Evolutionary conservation across 2,329 filamentous ascomycete genomes (phyloP), one percentile per base, ranked within the genome.

Genomic region (Beauveria brongniartii): DNA sequence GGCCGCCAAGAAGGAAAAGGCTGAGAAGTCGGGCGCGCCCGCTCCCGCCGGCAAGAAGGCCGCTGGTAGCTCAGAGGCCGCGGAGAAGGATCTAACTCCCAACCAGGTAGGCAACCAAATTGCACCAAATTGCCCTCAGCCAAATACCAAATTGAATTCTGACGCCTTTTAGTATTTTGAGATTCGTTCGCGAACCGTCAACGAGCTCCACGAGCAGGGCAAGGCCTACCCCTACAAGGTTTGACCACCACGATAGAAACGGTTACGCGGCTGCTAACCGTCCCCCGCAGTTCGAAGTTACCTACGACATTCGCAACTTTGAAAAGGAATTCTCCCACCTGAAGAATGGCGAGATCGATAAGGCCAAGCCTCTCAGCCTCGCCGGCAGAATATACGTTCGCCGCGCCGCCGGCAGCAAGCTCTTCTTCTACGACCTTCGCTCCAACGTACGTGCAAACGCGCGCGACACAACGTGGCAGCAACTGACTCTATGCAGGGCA

Each of bases 321-420:
- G 80, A 89, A 68, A 80, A 87, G 68, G 84, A 95, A 60, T 95
- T 90, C 71, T 84, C 85, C 61, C 79, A 87, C 69, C 84, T 97
- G 75, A 91, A 92, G 83, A 95, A 91, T 65, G 94, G 94, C 69
- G 92, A 99, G 75, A 81, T 85, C 65, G 82, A 86, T 74, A 86
- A 89, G 75, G 87, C 92, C 63, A 86, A 87, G 73, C 81, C 86
- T 69, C 82, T 97, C 65, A 82, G 85, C 63, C 79, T 97, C 48
- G 93, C 89, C 63, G 91, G 89, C 50, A 85, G 94, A 71, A 91
- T 99, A 74, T 96, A 94, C 78, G 90, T 89, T 74, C 92, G 91
- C 80, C 88, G 93, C 66, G 78, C 87, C 0, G 85, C 90, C 7
- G 92, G 92, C 61, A 82, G 84, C 74, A 96, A 96, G 81, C 83